A percentile compares a stretch with the other conserved stretches of the same genome.
Evolutionary conservation across 2,329 filamentous ascomycete species (phyloP).

Genomic region (Fusarium piperis): DNA sequence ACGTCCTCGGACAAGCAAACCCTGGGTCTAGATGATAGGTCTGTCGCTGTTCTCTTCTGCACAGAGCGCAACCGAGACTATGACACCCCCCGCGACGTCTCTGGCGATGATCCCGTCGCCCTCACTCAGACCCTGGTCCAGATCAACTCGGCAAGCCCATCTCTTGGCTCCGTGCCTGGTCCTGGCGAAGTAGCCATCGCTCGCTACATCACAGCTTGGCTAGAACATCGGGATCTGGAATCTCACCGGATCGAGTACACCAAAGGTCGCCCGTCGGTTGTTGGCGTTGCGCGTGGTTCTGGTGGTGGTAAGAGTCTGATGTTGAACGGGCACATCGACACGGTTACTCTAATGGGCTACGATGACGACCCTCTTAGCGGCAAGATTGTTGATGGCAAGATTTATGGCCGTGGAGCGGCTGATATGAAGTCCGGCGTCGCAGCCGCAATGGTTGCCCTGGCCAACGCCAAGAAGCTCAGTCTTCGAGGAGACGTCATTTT

Average conservation of each 20-base stretch:
- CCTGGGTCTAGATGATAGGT: constrained; percentile 55
- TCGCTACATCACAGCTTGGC: constrained; percentile 59
- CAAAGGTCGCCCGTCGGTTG: constrained; percentile 59
- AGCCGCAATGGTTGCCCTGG: constrained; percentile 54
- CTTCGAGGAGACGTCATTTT: constrained; percentile 62
- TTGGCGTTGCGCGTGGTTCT: constrained; percentile 57
- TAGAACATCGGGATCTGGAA: constrained; percentile 62
- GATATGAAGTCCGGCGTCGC: constrained; percentile 65
- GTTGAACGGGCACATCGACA: constrained; percentile 64
- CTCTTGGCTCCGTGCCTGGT: constrained; percentile 52
- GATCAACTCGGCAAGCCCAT: constrained; percentile 61
- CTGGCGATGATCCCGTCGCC: constrained; percentile 51
- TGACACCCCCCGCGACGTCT: constrained; percentile 52
- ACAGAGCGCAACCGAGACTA: constrained; percentile 69
- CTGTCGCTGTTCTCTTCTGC: constrained; percentile 71
- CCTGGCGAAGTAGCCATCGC: constrained; percentile 58
- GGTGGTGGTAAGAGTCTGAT: constrained; percentile 60
- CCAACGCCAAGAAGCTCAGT: constrained; percentile 49
- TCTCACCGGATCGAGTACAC: constrained; percentile 58
- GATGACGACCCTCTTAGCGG: constrained; percentile 57
- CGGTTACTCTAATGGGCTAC: constrained; percentile 59
- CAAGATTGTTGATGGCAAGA: constrained; percentile 48
- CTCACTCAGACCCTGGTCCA: constrained; percentile 57
- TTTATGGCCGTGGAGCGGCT: constrained; percentile 58
- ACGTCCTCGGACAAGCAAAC: constrained; percentile 45